Conservation (phyloP, 441 rosid genomes). For the Hypseocharis bilobata region DNA sequence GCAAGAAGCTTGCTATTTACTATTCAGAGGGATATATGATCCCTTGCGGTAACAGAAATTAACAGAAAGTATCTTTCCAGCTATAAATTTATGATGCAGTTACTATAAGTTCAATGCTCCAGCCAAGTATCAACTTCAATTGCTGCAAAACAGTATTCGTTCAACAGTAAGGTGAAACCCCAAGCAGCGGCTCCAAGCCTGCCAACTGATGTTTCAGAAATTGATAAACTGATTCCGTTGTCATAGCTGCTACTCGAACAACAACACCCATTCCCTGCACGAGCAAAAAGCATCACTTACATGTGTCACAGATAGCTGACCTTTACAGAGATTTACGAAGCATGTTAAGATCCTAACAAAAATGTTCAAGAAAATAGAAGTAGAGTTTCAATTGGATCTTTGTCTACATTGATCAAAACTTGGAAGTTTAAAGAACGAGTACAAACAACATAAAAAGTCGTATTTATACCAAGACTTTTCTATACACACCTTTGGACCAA, state of each 20-base stretch:
- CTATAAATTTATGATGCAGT: no score
- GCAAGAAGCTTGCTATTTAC: no score
- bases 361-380: not conserved
- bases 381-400: no score
- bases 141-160: not conserved
- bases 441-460: not conserved
- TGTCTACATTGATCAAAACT: no score
- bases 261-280: slow-evolving; percentile 64
- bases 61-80: no score
- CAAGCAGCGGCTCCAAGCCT: slow-evolving; percentile 55
- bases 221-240: slow-evolving; percentile 77
- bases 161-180: slow-evolving; percentile 56
- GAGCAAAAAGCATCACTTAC: not conserved
- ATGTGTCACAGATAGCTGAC: not conserved
- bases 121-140: no score
- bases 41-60: no score
- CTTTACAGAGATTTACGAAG: not conserved
- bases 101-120: not conserved
- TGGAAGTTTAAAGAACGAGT: no score
- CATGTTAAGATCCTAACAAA: not conserved
- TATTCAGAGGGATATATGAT: no score
- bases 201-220: slow-evolving; percentile 57
- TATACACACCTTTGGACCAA: slow-evolving; percentile 64
- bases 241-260: slow-evolving; percentile 60
- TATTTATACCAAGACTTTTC: not conserved